Evolutionary conservation across 371 early-diverging fungal genomes (phyloP).

Genomic region (Rhizopus microsporus): DNA sequence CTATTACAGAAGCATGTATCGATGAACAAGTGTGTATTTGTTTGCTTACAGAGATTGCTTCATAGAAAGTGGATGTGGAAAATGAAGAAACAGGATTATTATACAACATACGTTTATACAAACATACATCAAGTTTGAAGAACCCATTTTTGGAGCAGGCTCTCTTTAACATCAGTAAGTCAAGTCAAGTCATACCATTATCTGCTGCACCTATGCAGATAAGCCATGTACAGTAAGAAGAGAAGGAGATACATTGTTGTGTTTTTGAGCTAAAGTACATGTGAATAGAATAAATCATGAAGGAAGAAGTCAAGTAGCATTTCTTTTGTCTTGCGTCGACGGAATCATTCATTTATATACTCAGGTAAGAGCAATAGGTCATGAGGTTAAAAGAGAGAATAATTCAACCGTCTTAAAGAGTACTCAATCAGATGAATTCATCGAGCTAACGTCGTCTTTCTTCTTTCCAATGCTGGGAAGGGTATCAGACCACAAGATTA

Average conservation of each 20-base stretch:
- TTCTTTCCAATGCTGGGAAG: conserved; percentile 44
- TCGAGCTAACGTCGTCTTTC: conserved; percentile 27
- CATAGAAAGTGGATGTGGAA: conserved; percentile 32
- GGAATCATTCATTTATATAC: conserved; percentile 46
- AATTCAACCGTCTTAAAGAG: conserved; percentile 2
- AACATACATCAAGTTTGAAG: conserved; percentile 22
- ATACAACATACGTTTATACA: conserved; percentile 39
- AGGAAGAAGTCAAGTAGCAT: conserved; percentile 24
- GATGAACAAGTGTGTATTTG: background rate
- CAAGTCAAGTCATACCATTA: conserved; percentile 41
- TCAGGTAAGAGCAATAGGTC: conserved; percentile 17
- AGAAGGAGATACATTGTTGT: too few relatives aligned
- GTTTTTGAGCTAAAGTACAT: background rate
- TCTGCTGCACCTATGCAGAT: conserved; percentile 51
- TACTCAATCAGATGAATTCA: conserved; percentile 18
- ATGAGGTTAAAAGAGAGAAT: background rate
- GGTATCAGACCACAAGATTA: conserved; percentile 40
- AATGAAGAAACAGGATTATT: conserved; percentile 18
- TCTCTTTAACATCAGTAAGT: conserved; percentile 32
- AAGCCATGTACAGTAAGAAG: conserved; percentile 40
- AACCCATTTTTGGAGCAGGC: conserved; percentile 41
- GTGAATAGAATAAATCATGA: conserved; percentile 22
- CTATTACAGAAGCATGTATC: conserved; percentile 38
- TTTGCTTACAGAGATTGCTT: too few relatives aligned
- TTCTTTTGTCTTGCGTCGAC: conserved; percentile 46